These are phyloP conservation scores for Bryum argenteum DNA, from an alignment of 225 moss, liverwort and hornwort species.

Conservation along the genomic window DNA sequence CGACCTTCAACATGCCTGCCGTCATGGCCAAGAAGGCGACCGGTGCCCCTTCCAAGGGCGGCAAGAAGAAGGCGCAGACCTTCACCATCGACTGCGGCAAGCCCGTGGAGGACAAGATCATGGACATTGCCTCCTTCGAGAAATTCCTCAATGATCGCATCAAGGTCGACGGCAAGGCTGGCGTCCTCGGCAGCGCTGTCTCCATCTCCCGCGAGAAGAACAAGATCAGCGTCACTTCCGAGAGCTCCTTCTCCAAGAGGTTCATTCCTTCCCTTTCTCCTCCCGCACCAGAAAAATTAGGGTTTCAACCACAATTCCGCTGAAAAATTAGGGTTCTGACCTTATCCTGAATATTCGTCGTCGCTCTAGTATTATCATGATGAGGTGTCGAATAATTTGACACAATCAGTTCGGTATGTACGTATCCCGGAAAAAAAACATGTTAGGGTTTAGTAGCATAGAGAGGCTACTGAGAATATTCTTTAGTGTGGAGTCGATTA, in stretches of 20 bases:
- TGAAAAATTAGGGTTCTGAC: too few species aligned
- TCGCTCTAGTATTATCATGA: too few species aligned
- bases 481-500: too few species aligned
- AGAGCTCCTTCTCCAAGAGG: slow-evolving; percentile 77
- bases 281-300: neutral
- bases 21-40: slow-evolving; percentile 31
- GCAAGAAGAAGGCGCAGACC: slow-evolving; percentile 72
- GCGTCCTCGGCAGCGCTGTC: slow-evolving; percentile 63
- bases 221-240: slow-evolving; percentile 79
- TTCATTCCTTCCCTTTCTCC: neutral
- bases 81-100: slow-evolving; percentile 78
- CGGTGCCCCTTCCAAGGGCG: slow-evolving; percentile 34
- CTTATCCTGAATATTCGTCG: too few species aligned
- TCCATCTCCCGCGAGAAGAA: slow-evolving; percentile 68
- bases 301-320: too few species aligned
- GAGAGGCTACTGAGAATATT: neutral
- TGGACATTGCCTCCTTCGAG: slow-evolving; percentile 78
- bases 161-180: slow-evolving; percentile 79
- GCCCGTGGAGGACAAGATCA: slow-evolving; percentile 74
- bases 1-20: slow-evolving; percentile 40
- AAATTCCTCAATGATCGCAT: slow-evolving; percentile 65
- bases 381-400: too few species aligned
- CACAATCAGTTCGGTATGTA: too few species aligned
- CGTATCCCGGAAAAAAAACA: too few species aligned
- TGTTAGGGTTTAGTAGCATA: slow-evolving; percentile 13